Conservation (phyloP, 2,329 filamentous ascomycete species). For the Colletotrichum theobromicola region DNA sequence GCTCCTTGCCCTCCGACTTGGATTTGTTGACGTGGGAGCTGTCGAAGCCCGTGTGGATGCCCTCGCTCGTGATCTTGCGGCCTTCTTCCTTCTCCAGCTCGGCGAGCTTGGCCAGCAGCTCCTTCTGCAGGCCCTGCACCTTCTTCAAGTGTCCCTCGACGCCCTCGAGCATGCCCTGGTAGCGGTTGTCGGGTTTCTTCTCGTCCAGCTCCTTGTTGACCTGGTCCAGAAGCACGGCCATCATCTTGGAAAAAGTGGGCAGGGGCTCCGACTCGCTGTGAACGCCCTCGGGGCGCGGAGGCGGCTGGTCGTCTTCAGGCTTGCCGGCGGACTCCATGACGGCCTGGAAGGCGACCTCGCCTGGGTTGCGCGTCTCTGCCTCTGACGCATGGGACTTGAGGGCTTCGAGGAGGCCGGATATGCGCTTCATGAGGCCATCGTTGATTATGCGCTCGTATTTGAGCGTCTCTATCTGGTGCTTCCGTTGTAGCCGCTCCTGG, state of each 20-base stretch:
- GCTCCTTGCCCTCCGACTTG: conserved; percentile 47
- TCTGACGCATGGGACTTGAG: conserved; percentile 77
- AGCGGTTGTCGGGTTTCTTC: conserved; percentile 69
- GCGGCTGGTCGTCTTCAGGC: conserved; percentile 76
- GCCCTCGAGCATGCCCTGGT: conserved; percentile 78
- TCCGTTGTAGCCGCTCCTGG: conserved; percentile 83
- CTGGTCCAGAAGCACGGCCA: conserved; percentile 93
- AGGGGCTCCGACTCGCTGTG: conserved; percentile 75
- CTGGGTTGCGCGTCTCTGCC: conserved; percentile 68
- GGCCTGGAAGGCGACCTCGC: conserved; percentile 85
- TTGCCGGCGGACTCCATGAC: conserved; percentile 83
- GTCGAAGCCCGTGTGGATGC: conserved; percentile 88
- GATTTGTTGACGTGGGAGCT: conserved; percentile 80
- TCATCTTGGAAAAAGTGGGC: conserved; percentile 94
- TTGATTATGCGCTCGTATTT: conserved; percentile 95
- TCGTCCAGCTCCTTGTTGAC: conserved; percentile 86
- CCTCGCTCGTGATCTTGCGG: conserved; percentile 92
- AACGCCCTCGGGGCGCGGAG: conserved; percentile 78
- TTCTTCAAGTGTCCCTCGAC: conserved; percentile 79
- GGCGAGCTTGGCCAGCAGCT: conserved; percentile 75
- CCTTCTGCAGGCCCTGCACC: conserved; percentile 77
- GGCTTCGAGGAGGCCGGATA: conserved; percentile 77
- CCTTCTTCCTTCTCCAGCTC: conserved; percentile 85
- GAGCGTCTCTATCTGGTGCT: conserved; percentile 86
- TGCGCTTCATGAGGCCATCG: conserved; percentile 84